Base-by-base conservation (phyloP, 2,329 filamentous ascomycete genomes). In the Colletotrichum tropicicola region DNA sequence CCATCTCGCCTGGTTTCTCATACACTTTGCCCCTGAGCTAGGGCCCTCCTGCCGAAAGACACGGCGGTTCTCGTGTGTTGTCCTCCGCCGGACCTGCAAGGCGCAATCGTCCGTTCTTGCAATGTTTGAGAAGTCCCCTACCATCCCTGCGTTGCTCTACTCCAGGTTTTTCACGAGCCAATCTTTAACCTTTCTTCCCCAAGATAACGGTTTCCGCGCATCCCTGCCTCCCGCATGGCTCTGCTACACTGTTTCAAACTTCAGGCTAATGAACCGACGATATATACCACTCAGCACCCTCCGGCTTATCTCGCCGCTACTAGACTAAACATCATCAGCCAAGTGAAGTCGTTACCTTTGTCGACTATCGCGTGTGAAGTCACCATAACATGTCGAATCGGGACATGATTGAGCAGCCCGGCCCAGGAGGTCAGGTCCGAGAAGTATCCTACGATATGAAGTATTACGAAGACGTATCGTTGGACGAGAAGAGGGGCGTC, bases 391-490 rank as follows among this genome's bases (percentile, higher is more conserved):
- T 76, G 68, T 69, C 76, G 54, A 70, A 72, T 53, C 72, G 71
- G 60, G 75, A 78, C 56, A 70, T 53, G 52, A 68, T 74, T 44
- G 78, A 79, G 55, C 76, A 80, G 71, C 71, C 76, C 49, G 76
- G 68, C 57, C 71, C 76, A 49, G 76, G 69, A 52, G 74, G 73
- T 39, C 68, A 71, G 59, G 57, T 71, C 19, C 55, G 19, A 19
- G 62, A 65, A 17, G 45, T 12, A 6, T 43, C 41, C 1, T 62
- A 65, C 12, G 65, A 59, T 23, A 58, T 45, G 60, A 64, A 64
- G 48, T 60, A 43, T 13, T 37, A 54, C 15, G 48, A 66, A n/a
- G 67, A 69, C 35, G 44, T 71, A n/a, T 70, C 68, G 27, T 28
- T 70, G 6, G 72, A 75, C 25, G 74, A 77, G 70, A 76, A 75